Conservation (phyloP, 148 eudicot species). For the Rhododendron henanense region DNA sequence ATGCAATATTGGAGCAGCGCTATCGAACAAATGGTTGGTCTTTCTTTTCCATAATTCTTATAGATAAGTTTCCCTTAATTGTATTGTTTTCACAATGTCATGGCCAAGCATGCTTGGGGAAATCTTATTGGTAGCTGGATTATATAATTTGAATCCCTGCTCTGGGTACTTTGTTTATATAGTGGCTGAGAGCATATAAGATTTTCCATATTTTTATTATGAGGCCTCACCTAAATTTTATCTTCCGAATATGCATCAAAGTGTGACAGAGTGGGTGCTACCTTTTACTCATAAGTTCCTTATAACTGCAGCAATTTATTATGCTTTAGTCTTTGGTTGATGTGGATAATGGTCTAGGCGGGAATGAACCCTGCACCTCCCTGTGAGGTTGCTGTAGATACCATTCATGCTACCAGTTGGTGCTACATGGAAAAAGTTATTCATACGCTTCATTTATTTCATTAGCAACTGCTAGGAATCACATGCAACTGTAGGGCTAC, state of each 20-base stretch:
- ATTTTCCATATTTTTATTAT: background rate
- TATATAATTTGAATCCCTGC: background rate
- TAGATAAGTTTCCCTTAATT: background rate
- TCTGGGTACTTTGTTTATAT: background rate
- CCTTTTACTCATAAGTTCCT: background rate
- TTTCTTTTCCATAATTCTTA: conserved; percentile 1
- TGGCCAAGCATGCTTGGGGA: background rate
- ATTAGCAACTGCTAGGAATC: background rate
- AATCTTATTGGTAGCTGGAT: background rate
- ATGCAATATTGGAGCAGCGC: conserved; percentile 68
- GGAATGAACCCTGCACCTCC: background rate
- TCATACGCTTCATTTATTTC: background rate
- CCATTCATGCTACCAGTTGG: background rate
- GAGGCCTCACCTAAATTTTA: background rate
- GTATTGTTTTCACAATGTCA: background rate
- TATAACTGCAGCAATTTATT: background rate
- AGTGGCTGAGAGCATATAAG: background rate
- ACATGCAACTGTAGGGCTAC: background rate
- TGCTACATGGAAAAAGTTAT: background rate
- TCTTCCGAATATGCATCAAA: background rate
- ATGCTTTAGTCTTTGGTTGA: background rate
- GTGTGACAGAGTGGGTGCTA: background rate
- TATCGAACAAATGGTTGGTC: conserved; percentile 75
- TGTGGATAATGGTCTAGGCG: background rate
- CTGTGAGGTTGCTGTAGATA: background rate